phyloP scores from a whole-genome alignment of 768 basidiomycete genomes.

The Asterophora lycoperdoides region DNA sequence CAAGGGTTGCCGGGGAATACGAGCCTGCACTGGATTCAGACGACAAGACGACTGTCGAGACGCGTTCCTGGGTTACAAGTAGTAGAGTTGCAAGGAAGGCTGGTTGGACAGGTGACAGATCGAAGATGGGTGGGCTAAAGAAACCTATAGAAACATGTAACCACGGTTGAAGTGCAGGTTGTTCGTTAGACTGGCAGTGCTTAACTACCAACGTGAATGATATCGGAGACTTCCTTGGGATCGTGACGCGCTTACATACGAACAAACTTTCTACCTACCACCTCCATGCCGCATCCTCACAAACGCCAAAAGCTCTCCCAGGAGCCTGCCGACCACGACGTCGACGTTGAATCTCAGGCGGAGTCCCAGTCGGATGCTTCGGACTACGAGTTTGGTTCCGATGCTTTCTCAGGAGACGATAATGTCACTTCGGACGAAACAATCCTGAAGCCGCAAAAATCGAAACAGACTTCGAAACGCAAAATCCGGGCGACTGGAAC shows the following conservation, averaged over 20 bases:
- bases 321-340: conserved; percentile 25
- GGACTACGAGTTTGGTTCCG: conserved; percentile 14
- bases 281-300: conserved; percentile 39
- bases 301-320: conserved; percentile 50
- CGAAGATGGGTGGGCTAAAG: background rate
- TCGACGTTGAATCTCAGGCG: conserved; percentile 11
- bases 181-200: conserved; percentile 7
- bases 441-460: conserved; percentile 53
- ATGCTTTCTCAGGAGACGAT: conserved; percentile 15
- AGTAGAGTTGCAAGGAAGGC: background rate
- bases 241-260: conserved; percentile 4
- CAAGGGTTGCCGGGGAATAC: no score
- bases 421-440: conserved; percentile 61
- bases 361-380: conserved; percentile 18
- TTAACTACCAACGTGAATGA: background rate
- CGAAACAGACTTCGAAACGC: conserved; percentile 76
- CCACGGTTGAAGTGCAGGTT: conserved; percentile 1
- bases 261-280: conserved; percentile 5
- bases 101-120: background rate
- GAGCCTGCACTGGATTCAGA: no score
- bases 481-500: conserved; percentile 78
- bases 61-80: background rate
- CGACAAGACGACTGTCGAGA: background rate
- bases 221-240: background rate
- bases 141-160: conserved; percentile 6